Percentiles rank a stretch among this genome's conserved stretches.
phyloP scores from a whole-genome alignment of 176 grass and related monocot species.

The Eleusine coracana region DNA sequence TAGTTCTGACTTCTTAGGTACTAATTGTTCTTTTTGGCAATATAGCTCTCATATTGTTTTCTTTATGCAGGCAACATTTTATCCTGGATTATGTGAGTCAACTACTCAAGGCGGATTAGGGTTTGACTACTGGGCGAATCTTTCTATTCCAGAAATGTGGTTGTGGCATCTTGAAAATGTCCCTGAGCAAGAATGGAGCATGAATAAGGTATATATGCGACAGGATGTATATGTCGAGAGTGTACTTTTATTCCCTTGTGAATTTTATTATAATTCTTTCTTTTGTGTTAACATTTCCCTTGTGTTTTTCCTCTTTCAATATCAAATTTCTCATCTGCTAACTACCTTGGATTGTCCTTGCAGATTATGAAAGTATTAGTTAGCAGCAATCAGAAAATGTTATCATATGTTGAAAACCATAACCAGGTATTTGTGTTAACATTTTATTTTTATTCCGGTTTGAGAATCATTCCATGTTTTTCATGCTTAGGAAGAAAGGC shows the following conservation, averaged over 20 bases:
- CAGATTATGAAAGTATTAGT: slow-evolving; percentile 85
- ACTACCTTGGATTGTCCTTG: slow-evolving; percentile 31
- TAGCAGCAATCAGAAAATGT: slow-evolving; percentile 67
- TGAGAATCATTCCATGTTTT: slow-evolving; percentile 16
- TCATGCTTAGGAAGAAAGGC: slow-evolving; percentile 29
- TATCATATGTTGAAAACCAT: slow-evolving; percentile 90
- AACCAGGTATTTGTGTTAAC: slow-evolving; percentile 60
- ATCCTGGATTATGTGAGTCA: slow-evolving; percentile 94
- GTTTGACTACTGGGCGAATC: slow-evolving; percentile 92
- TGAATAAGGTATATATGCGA: slow-evolving; percentile 73
- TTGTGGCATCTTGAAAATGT: slow-evolving; percentile 95
- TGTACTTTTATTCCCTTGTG: neutral
- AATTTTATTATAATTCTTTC: slow-evolving; percentile 7
- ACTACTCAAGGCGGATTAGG: slow-evolving; percentile 89
- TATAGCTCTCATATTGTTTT: slow-evolving; percentile 30
- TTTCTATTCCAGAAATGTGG: slow-evolving; percentile 94
- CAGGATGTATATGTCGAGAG: neutral
- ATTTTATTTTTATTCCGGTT: neutral
- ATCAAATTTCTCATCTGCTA: slow-evolving; percentile 29
- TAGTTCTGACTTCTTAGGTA: slow-evolving; percentile 16
- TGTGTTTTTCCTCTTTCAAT: neutral
- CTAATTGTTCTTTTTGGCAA: slow-evolving; percentile 1
- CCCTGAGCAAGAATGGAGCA: slow-evolving; percentile 83
- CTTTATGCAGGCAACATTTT: slow-evolving; percentile 74
- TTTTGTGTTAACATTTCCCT: neutral